Evolutionary conservation across 805 yeast species (phyloP), one percentile per base, ranked within the genome.

Genomic region (Candida boleticola): DNA sequence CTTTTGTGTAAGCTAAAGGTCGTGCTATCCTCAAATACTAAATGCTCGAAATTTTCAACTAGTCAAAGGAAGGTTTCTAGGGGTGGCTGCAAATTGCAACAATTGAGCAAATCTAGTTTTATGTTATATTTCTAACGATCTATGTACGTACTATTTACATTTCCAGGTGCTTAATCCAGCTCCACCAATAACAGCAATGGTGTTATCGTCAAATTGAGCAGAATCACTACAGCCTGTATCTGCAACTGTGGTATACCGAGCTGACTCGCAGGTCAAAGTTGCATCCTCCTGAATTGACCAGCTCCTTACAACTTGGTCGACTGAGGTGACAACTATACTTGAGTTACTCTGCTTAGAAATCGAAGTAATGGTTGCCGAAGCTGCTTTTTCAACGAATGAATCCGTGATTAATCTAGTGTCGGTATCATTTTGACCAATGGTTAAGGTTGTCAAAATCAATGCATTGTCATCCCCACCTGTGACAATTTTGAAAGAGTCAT

Each of bases 381-480:
- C 97, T 0, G 96, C 97, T 21, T 64, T 60, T 7, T 66, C 67
- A 3, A 65, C 60, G 47, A 74, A 72, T 0, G 68, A 53, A 0
- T 52, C 41, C 4, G 44, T 42, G 2, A 41, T 36, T 1, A 41
- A 43, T 17, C 16, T 5, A 13, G 18, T 14, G 16, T 18, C 22
- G 13, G 14, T 14, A 14, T 31, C 35, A 5, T 31, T 20, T 16
- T 18, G 6, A n/a, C 11, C 18, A 17, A 14, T n/a, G 0, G 39
- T 45, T 6, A 59, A 51, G 7, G 51, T 54, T 1, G 63, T 58
- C 6, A 66, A 38, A 1, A 61, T 44, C 25, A 84, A 54, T 0
- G 89, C 85, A 61, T 92, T 90, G 54, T 93, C 99, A 57, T 93
- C 99, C 41, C 99, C 98, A 25, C 97, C 97, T 1, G 96, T 80